Evolutionary conservation across 352 stramenopile species (phyloP).

Genomic region (Pythium dissimile): DNA sequence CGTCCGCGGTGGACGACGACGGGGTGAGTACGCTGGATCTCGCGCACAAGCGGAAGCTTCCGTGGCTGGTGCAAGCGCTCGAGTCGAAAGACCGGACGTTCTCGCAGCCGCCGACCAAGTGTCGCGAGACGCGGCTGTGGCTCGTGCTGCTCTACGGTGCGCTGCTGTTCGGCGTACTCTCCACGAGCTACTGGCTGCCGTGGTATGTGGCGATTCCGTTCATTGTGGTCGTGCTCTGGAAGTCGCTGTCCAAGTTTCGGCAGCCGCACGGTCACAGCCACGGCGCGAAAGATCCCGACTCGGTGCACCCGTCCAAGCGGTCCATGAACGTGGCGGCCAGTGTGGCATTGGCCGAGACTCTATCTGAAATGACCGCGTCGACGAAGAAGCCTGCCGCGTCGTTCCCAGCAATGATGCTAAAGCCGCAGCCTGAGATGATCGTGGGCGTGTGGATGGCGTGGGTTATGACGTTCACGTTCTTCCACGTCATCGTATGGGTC

Average conservation of each 20-base stretch:
- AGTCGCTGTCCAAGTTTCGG: slow-evolving; percentile 38
- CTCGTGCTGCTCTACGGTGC: slow-evolving; percentile 48
- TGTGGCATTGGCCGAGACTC: slow-evolving; percentile 9
- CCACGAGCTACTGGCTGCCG: slow-evolving; percentile 59
- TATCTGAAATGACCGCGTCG: background rate
- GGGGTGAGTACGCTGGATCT: slow-evolving; percentile 44
- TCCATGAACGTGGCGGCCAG: slow-evolving; percentile 5
- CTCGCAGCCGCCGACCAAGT: slow-evolving; percentile 40
- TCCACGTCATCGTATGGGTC: slow-evolving; percentile 62
- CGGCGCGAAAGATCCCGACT: slow-evolving; percentile 37
- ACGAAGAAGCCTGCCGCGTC: background rate
- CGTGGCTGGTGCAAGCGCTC: slow-evolving; percentile 51
- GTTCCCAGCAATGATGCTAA: slow-evolving; percentile 28
- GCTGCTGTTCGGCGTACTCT: slow-evolving; percentile 47
- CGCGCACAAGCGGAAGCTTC: slow-evolving; percentile 27
- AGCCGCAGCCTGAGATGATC: slow-evolving; percentile 56
- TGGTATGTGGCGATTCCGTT: slow-evolving; percentile 69
- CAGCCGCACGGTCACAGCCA: slow-evolving; percentile 40
- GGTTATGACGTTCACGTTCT: slow-evolving; percentile 65
- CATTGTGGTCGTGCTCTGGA: slow-evolving; percentile 48
- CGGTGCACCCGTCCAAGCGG: slow-evolving; percentile 15
- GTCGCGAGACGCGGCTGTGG: slow-evolving; percentile 46
- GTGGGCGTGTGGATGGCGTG: slow-evolving; percentile 81
- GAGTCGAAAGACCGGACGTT: slow-evolving; percentile 31
- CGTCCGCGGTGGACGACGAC: slow-evolving; percentile 39